Evolutionary conservation across 2,329 filamentous ascomycete species (phyloP).

Genomic region (Stagonosporopsis cucurbitacearum): DNA sequence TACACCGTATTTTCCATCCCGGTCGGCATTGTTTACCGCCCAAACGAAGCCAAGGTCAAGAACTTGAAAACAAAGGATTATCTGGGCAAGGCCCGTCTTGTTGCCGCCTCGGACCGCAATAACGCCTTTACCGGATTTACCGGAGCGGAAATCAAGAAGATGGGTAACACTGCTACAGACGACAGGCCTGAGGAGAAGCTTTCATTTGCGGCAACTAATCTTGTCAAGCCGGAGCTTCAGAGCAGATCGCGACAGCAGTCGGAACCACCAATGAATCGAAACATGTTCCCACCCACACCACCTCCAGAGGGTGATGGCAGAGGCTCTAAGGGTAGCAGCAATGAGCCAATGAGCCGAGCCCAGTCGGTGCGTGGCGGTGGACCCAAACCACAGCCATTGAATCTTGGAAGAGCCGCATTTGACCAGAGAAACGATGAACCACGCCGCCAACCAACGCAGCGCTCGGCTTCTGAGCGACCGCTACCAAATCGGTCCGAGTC

Average conservation of each 20-base stretch:
- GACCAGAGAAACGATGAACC: conserved; percentile 46
- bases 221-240: conserved; percentile 83
- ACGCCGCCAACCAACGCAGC: conserved; percentile 48
- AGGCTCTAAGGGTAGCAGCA: conserved; percentile 34
- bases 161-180: conserved; percentile 66
- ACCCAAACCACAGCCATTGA: conserved; percentile 56
- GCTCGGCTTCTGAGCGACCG: conserved; percentile 55
- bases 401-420: conserved; percentile 58
- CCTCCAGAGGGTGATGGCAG: conserved; percentile 84
- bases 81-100: conserved; percentile 90
- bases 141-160: conserved; percentile 79
- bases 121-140: conserved; percentile 85
- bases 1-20: conserved; percentile 99
- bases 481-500: conserved; percentile 47
- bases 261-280: conserved; percentile 78
- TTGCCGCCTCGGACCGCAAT: conserved; percentile 81
- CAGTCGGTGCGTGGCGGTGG: conserved; percentile 57
- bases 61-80: conserved; percentile 99
- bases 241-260: conserved; percentile 81
- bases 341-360: conserved; percentile 54
- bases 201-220: conserved; percentile 89
- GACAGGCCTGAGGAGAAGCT: conserved; percentile 83
- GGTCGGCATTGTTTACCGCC: conserved; percentile 91
- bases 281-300: conserved; percentile 96
- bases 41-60: conserved; percentile 97